Base-by-base conservation (phyloP, 1,284 basidiomycete species). In the Schizophyllum commune region DNA sequence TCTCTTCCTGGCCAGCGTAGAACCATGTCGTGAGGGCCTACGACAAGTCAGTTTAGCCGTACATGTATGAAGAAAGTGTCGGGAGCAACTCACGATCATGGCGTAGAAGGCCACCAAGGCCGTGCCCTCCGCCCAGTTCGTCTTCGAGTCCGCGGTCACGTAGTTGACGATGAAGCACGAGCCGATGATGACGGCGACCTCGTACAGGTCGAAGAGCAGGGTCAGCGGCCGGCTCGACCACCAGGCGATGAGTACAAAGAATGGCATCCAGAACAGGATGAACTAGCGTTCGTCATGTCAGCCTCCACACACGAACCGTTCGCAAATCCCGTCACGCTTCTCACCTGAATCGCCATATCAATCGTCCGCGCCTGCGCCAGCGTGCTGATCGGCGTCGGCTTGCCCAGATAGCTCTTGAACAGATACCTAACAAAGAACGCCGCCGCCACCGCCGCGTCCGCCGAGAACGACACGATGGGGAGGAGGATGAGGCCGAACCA, bases 401-500 rank as follows among this genome's bases (percentile, higher is more conserved):
- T 59, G 55, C 39, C 39, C 39, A 47, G 9, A 47, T 13, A 47
- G 39, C 17, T 11, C 13, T 17, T 11, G 13, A 47, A 17, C 17
- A 47, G 9, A 17, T 47, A 47, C 17, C 39, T 3, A 3, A 47
- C 9, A 17, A 47, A 47, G 9, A 13, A 47, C 39, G 39, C 39
- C 39, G 39, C 17, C 39, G 39, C 39, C 4, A 47, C 56, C 59
- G 77, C 72, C 52, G 83, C 88, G 68, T 89, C 86, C 1, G 84
- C 86, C 4, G 84, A 81, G 72, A 86, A 90, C 3, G 87, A 88
- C 13, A 88, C 79, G 58, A 89, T 72, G 0, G 88, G 88, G 1
- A 89, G 77, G 5, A 90, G 74, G 57, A 89, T 77, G 61, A 89
- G 72, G 22, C 88, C 88, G 67, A 89, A 88, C 84, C 85, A 88